Conservation (phyloP, 192 early-diverging fungal species). For the Geosiphon pyriformis region DNA sequence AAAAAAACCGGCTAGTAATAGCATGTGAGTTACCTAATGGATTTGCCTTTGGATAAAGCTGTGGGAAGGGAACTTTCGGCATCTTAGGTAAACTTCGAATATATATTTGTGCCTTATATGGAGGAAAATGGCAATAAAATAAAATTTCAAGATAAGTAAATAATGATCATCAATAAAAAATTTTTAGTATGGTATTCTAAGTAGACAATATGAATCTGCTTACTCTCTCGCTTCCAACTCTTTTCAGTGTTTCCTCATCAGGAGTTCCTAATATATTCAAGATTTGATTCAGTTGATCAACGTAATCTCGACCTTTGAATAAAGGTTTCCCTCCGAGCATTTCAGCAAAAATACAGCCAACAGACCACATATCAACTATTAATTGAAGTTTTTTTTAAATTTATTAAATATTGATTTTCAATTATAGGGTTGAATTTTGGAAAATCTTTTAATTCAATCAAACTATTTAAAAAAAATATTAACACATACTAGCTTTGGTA, state of each 20-base stretch:
- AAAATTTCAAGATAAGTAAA: too few relatives aligned
- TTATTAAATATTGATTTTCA: too few relatives aligned
- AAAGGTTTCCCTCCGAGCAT: constrained; percentile 87
- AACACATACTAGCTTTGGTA: constrained; percentile 86
- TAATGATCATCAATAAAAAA: too few relatives aligned
- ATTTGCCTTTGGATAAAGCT: constrained; percentile 83
- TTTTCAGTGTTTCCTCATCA: constrained; percentile 78
- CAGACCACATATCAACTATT: constrained; percentile 92
- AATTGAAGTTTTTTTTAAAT: background rate
- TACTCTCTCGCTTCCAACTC: constrained; percentile 89
- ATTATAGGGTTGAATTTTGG: too few relatives aligned
- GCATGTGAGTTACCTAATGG: constrained; percentile 36
- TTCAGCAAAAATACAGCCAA: constrained; percentile 99
- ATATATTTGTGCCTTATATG: constrained; percentile 81
- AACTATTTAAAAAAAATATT: background rate
- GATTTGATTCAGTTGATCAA: constrained; percentile 99
- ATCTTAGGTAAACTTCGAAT: constrained; percentile 86
- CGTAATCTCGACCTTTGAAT: constrained; percentile 96
- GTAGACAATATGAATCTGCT: too few relatives aligned
- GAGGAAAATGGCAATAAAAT: too few relatives aligned
- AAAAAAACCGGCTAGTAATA: too few relatives aligned
- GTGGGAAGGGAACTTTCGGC: constrained; percentile 80
- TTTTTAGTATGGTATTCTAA: too few relatives aligned
- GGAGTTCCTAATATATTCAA: constrained; percentile 92
- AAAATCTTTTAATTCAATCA: too few relatives aligned